phyloP scores from a whole-genome alignment of 2,329 filamentous ascomycete genomes.

The Clonostachys rhizophaga region DNA sequence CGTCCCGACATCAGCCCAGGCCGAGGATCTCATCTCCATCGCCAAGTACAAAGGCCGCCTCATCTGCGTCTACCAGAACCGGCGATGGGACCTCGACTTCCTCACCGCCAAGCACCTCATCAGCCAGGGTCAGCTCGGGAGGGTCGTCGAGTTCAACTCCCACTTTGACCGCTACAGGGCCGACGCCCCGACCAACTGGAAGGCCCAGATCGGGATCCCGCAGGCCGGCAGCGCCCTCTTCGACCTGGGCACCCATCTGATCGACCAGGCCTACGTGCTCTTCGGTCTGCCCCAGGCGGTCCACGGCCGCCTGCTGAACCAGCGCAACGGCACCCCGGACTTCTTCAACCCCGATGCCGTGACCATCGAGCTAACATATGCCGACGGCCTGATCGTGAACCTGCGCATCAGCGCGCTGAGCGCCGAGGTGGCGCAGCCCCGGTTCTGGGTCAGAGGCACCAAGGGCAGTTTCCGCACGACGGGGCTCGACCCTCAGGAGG shows the following conservation, averaged over 20 bases:
- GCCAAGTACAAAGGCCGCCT: constrained; percentile 45
- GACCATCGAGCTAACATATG: constrained; percentile 64
- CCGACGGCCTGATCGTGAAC: constrained; percentile 57
- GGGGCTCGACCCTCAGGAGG: constrained; percentile 70
- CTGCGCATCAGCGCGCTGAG: constrained; percentile 66
- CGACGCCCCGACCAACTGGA: constrained; percentile 59
- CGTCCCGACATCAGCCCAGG: constrained; percentile 66
- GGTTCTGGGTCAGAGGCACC: constrained; percentile 76
- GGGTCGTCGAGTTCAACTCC: constrained; percentile 71
- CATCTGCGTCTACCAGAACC: constrained; percentile 69
- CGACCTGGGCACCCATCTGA: constrained; percentile 70
- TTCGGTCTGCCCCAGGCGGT: constrained; percentile 68
- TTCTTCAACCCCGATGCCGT: constrained; percentile 52
- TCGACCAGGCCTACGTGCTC: constrained; percentile 69
- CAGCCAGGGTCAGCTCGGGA: constrained; percentile 54
- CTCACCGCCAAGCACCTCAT: constrained; percentile 63
- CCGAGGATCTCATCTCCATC: constrained; percentile 54
- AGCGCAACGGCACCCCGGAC: constrained; percentile 45
- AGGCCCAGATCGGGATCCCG: constrained; percentile 51
- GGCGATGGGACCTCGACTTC: constrained; percentile 76
- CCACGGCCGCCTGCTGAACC: constrained; percentile 62
- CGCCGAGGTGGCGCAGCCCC: constrained; percentile 62
- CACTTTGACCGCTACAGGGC: constrained; percentile 78
- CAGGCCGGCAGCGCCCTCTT: constrained; percentile 66
- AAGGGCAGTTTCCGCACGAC: constrained; percentile 72